Evolutionary conservation across 2,329 filamentous ascomycete genomes (phyloP), one percentile per base, ranked within the genome.

Genomic region (Microsporum canis): DNA sequence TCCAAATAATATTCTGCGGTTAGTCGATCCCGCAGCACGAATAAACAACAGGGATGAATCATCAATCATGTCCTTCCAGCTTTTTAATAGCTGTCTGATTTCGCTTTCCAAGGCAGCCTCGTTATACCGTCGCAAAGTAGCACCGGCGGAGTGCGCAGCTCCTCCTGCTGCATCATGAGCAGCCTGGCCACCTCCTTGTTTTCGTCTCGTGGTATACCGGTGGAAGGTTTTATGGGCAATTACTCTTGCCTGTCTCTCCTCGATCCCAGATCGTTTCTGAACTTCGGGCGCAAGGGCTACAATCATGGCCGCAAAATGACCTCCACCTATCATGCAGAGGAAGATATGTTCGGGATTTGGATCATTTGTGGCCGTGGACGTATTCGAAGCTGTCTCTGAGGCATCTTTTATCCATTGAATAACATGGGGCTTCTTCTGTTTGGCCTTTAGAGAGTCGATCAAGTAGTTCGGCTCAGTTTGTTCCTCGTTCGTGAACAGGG

Each of bases 221-320:
- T 99, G 95, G 73, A 97, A 99, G 0, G 92, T 96, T 78, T 99
- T 99, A 75, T 97, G 92, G 0, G 91, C 92, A 51, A 96, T 81
- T 0, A 97, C 89, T 0, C 87, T 88, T 4, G 92, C 90, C 69
- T 95, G 88, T 59, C 89, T 82, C 66, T 95, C 91, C 70, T 95
- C 83, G 0, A 87, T 80, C 14, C 81, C 77, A 10, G 82, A 79
- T 59, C 84, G 84, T 71, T 89, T 92, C 41, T 84, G 83, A 59
- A 88, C 79, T 64, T 91, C 88, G 0, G 94, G 91, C 0, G 89
- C 85, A 3, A 97, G 80, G 0, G 91, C 91, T 8, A 99, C 88
- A 8, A 97, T 80, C 91, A 97, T 97, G 58, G 89, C 94, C 0
- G 94, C 94, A 71, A 99, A 99, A 72, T 99, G 94, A 0, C 94